A percentile compares a stretch with the other conserved stretches of the same genome.
These are phyloP conservation scores for Fusarium stilboides DNA, from an alignment of 2,329 filamentous ascomycete species.

Conservation along the genomic window DNA sequence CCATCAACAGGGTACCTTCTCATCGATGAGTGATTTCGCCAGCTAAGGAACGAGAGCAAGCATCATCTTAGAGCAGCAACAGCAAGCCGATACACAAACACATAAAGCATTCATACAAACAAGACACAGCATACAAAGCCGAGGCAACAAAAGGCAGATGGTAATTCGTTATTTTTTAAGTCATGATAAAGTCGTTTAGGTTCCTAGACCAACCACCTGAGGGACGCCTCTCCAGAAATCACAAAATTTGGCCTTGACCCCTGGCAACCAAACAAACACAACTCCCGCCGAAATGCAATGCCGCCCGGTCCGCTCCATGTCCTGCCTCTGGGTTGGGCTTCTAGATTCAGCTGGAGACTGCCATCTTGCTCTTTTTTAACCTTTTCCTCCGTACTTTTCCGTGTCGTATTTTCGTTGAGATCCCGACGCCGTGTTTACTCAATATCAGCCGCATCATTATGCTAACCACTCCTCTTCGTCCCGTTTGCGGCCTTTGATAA, in stretches of 20 bases:
- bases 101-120: neutral
- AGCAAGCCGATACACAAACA: neutral
- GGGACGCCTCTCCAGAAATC: slow-evolving; percentile 47
- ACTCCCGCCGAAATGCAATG: slow-evolving; percentile 52
- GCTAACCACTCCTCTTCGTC: slow-evolving; percentile 74
- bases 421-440: slow-evolving; percentile 9
- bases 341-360: slow-evolving; percentile 21
- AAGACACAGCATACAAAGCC: neutral
- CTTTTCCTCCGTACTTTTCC: slow-evolving; percentile 32
- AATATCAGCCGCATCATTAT: slow-evolving; percentile 48
- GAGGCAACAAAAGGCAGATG: slow-evolving; percentile 1
- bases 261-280: slow-evolving; percentile 38
- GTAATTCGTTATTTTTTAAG: slow-evolving; percentile 42
- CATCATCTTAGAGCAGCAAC: no score
- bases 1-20: no score
- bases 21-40: no score
- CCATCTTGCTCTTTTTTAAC: slow-evolving; percentile 29
- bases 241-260: slow-evolving; percentile 24
- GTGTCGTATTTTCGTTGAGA: slow-evolving; percentile 27
- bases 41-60: neutral
- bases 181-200: slow-evolving; percentile 45
- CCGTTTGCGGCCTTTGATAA: slow-evolving; percentile 71
- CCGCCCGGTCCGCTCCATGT: slow-evolving; percentile 39
- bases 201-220: slow-evolving; percentile 45
- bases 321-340: slow-evolving; percentile 32